Evolutionary conservation across 2,329 filamentous ascomycete species (phyloP).

Genomic region (Trichophyton benhamiae): DNA sequence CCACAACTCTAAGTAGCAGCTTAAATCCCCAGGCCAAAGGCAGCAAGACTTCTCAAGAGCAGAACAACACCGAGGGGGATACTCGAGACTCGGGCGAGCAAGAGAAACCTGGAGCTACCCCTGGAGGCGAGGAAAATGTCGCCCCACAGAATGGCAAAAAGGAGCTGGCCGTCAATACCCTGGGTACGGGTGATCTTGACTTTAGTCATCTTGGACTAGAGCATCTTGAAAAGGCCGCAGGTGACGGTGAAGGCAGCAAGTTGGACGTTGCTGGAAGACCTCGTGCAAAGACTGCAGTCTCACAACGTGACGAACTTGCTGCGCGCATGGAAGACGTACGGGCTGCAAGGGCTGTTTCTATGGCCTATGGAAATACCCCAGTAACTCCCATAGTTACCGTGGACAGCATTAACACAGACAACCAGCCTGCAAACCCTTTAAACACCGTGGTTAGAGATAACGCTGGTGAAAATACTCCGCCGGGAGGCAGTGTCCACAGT

Average conservation of each 20-base stretch:
- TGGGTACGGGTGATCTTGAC: conserved; percentile 79
- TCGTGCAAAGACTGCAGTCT: conserved; percentile 25
- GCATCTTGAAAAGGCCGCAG: conserved; percentile 24
- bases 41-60: conserved; percentile 25
- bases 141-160: conserved; percentile 37
- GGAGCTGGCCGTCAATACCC: conserved; percentile 71
- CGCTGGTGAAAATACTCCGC: conserved; percentile 52
- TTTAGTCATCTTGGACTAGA: conserved; percentile 74
- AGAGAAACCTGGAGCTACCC: conserved; percentile 20
- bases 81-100: conserved; percentile 22
- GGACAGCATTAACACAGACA: conserved; percentile 24
- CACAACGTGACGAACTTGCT: conserved; percentile 39
- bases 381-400: conserved; percentile 25
- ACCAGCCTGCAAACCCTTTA: conserved; percentile 18
- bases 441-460: conserved; percentile 18
- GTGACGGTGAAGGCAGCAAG: conserved; percentile 29
- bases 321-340: conserved; percentile 48
- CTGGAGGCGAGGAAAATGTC: conserved; percentile 21
- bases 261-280: conserved; percentile 22
- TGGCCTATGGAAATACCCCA: conserved; percentile 40
- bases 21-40: conserved; percentile 41
- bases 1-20: conserved; percentile 60
- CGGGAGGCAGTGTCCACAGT: conserved; percentile 52
- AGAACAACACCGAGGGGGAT: conserved; percentile 18
- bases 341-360: conserved; percentile 48